Evolutionary conservation across 352 stramenopile species (phyloP).

Genomic region (Pythium coloratum): DNA sequence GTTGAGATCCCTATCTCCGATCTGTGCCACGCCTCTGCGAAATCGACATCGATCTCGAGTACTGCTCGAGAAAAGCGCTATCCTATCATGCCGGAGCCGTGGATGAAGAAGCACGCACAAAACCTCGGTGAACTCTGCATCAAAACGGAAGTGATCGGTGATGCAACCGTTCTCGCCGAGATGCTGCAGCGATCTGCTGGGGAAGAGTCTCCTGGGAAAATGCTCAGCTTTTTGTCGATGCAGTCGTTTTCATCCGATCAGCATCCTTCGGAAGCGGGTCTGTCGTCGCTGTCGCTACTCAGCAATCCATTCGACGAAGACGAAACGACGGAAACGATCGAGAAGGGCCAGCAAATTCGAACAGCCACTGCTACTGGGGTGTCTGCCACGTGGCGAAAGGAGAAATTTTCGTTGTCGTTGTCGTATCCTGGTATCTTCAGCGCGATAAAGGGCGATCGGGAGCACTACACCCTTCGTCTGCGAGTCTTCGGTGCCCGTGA

Average conservation of each 20-base stretch:
- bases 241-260: conserved; percentile 51
- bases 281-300: conserved; percentile 15
- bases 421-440: conserved; percentile 73
- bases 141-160: conserved; percentile 61
- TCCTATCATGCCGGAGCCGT: conserved; percentile 56
- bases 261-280: conserved; percentile 23
- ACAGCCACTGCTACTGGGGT: conserved; percentile 36
- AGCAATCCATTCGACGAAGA: conserved; percentile 37
- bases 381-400: conserved; percentile 49
- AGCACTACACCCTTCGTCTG: conserved; percentile 47
- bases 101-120: conserved; percentile 64
- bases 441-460: conserved; percentile 29
- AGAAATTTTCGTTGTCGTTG: conserved; percentile 60
- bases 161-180: conserved; percentile 55
- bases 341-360: conserved; percentile 38
- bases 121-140: conserved; percentile 67
- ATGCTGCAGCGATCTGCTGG: conserved; percentile 41
- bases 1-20: conserved; percentile 66
- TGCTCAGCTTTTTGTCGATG: conserved; percentile 55
- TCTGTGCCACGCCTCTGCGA: conserved; percentile 53
- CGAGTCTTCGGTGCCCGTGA: conserved; percentile 45
- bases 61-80: conserved; percentile 58
- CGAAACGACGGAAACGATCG: conserved; percentile 47
- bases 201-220: conserved; percentile 41
- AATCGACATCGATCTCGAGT: conserved; percentile 52